These are phyloP conservation scores for Penicillium corylophilum DNA, from an alignment of 2,329 filamentous ascomycete genomes.

Conservation along the genomic window DNA sequence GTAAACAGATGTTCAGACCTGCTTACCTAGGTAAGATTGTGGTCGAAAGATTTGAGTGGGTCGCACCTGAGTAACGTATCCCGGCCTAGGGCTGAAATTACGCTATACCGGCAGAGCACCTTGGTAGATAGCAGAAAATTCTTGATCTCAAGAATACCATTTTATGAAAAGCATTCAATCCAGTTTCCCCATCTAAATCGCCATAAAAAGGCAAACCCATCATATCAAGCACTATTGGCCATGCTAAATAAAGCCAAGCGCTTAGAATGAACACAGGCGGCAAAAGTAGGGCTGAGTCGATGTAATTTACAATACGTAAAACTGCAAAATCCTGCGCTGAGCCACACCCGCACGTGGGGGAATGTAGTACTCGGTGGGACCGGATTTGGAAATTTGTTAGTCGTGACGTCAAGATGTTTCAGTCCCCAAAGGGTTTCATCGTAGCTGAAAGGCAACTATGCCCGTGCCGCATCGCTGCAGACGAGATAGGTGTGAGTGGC, in stretches of 20 bases:
- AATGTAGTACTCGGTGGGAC: slow-evolving; percentile 18
- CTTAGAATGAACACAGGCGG: not conserved
- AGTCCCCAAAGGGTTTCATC: slow-evolving; percentile 5
- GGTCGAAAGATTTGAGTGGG: not conserved
- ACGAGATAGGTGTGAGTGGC: slow-evolving; percentile 7
- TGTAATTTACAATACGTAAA: slow-evolving; percentile 8
- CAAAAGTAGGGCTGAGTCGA: slow-evolving; percentile 11
- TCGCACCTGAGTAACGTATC: not conserved
- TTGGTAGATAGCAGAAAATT: not conserved
- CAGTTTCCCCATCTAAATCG: not conserved
- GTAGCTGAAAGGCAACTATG: slow-evolving; percentile 4
- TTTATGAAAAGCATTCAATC: not conserved
- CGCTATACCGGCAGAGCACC: not conserved
- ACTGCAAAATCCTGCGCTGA: slow-evolving; percentile 9
- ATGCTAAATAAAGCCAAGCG: not conserved
- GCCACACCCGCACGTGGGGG: slow-evolving; percentile 21
- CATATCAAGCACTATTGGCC: not conserved
- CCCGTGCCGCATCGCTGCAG: slow-evolving; percentile 13
- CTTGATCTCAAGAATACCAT: not conserved
- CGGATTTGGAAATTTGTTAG: slow-evolving; percentile 12
- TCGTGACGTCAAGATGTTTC: slow-evolving; percentile 28
- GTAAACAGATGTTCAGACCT: not conserved
- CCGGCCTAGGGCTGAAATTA: not conserved
- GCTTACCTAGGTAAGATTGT: not conserved
- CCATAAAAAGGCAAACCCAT: not conserved